Percentiles rank a stretch among this genome's conserved stretches.
Evolutionary conservation across 805 yeast genomes (phyloP).

Genomic region (Zygosaccharomyces gambellarensis): DNA sequence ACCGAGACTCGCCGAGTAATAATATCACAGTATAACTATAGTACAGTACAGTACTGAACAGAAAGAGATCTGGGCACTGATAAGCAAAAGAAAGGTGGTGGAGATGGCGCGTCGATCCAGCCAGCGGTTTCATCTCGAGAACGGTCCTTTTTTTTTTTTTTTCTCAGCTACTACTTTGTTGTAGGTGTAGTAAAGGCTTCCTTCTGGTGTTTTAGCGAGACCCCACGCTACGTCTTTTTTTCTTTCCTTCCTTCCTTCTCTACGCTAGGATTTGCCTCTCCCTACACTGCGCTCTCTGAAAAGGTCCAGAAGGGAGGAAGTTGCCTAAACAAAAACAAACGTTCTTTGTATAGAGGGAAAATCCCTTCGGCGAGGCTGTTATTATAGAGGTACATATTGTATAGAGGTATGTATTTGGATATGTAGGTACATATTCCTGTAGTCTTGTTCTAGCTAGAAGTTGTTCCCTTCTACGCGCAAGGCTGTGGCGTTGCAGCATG

Average conservation of each 20-base stretch:
- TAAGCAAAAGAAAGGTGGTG: slow-evolving; percentile 1
- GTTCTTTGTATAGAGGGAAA: background rate
- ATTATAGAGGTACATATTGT: background rate
- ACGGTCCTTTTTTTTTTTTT: background rate
- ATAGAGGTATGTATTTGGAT: background rate
- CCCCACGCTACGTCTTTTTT: background rate
- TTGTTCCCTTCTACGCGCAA: background rate
- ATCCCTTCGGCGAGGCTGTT: background rate
- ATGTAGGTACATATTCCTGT: background rate
- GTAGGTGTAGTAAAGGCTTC: background rate
- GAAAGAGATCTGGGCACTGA: background rate
- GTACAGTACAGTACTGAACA: background rate
- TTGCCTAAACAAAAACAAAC: background rate
- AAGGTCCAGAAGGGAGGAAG: background rate
- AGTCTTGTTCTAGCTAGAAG: background rate
- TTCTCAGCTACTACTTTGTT: background rate
- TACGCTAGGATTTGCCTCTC: background rate
- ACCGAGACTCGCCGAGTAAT: background rate
- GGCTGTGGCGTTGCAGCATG: slow-evolving; percentile 5
- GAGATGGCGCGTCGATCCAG: slow-evolving; percentile 6
- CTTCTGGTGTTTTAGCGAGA: background rate
- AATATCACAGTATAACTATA: background rate
- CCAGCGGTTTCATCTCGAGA: slow-evolving; percentile 6
- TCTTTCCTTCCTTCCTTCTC: background rate
- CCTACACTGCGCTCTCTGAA: background rate